phyloP scores from a whole-genome alignment of 2,329 filamentous ascomycete genomes.

The Aspergillus caelatus region DNA sequence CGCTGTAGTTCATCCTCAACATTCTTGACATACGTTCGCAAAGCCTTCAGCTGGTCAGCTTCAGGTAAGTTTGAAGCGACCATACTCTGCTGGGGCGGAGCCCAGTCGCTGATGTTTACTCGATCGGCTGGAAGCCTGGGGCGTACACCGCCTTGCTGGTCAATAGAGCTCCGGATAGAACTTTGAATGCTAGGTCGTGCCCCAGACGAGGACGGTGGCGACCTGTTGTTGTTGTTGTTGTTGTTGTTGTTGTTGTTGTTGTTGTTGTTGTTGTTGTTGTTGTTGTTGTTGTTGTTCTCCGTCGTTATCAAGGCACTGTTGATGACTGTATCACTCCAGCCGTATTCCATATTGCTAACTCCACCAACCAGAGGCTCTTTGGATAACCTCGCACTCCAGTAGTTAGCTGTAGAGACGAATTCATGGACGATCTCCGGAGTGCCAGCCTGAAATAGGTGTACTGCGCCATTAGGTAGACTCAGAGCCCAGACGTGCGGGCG shows the following conservation, averaged over 20 bases:
- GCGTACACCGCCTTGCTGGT: slow-evolving; percentile 64
- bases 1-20: slow-evolving; percentile 83
- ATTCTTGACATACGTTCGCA: slow-evolving; percentile 77
- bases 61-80: slow-evolving; percentile 78
- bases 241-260: slow-evolving; percentile 29
- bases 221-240: slow-evolving; percentile 28
- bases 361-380: slow-evolving; percentile 91
- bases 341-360: slow-evolving; percentile 96
- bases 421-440: slow-evolving; percentile 93
- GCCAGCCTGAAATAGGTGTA: slow-evolving; percentile 97
- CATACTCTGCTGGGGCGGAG: slow-evolving; percentile 86
- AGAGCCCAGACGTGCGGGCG: slow-evolving; percentile 93
- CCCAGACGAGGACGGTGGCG: slow-evolving; percentile 36
- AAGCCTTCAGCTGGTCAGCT: slow-evolving; percentile 74
- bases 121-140: slow-evolving; percentile 80
- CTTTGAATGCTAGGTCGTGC: slow-evolving; percentile 60
- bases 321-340: slow-evolving; percentile 87
- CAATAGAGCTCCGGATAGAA: slow-evolving; percentile 67
- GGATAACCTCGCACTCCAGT: slow-evolving; percentile 93
- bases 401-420: slow-evolving; percentile 93
- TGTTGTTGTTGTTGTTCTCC: slow-evolving; percentile 32
- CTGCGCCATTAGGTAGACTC: slow-evolving; percentile 86
- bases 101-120: slow-evolving; percentile 83
- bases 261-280: slow-evolving; percentile 30
- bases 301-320: slow-evolving; percentile 71